A percentile compares a stretch with the other conserved stretches of the same genome.
Conservation (phyloP, 176 grass and related monocot genomes). For the Rhynchospora breviuscula region DNA sequence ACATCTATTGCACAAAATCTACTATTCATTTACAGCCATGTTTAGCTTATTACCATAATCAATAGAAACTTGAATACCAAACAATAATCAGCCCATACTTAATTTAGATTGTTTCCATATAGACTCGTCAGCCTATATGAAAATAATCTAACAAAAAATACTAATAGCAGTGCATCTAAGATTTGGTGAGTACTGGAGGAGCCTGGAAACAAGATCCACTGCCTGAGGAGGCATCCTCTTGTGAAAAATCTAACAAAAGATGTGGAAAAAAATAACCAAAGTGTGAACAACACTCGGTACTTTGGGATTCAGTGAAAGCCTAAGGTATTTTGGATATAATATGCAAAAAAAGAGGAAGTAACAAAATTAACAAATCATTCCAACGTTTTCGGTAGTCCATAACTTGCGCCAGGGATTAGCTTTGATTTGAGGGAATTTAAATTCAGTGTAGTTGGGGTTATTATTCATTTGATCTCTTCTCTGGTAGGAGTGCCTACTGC, state of each 20-base stretch:
- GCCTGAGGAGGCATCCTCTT: slow-evolving; percentile 95
- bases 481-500: slow-evolving; percentile 86
- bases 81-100: no score
- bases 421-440: no score
- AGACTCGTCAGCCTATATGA: no score
- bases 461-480: slow-evolving; percentile 92
- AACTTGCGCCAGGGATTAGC: slow-evolving; percentile 86
- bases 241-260: slow-evolving; percentile 57
- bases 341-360: background rate
- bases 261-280: slow-evolving; percentile 5
- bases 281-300: background rate
- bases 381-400: slow-evolving; percentile 11
- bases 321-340: background rate
- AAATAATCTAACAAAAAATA: slow-evolving; percentile 18
- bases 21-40: no score
- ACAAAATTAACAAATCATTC: background rate
- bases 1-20: no score
- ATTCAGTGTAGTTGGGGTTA: slow-evolving; percentile 84
- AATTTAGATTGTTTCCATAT: no score
- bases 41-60: no score
- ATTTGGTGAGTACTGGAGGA: slow-evolving; percentile 89
- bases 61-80: no score
- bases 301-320: background rate
- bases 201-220: slow-evolving; percentile 85
- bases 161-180: slow-evolving; percentile 76